A percentile compares a stretch with the other conserved stretches of the same genome.
Conservation (phyloP, 306 rosid genomes). For the Corylus avellana region DNA sequence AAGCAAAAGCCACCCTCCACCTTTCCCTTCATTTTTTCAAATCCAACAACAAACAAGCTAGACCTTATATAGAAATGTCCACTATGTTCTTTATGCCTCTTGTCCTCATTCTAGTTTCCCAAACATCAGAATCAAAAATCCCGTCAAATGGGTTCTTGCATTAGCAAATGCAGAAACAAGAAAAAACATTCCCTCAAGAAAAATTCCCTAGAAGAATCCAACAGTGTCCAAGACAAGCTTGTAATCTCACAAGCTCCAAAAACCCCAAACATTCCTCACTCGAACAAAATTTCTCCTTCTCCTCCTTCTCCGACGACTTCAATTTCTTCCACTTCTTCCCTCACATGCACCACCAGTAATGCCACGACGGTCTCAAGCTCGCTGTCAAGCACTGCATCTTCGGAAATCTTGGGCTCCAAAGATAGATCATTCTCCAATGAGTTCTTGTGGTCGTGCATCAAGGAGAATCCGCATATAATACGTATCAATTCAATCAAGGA, state of each 20-base stretch:
- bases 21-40: conserved; percentile 36
- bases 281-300: conserved; percentile 49
- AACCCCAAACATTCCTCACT: conserved; percentile 14
- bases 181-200: conserved; percentile 44
- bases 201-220: conserved; percentile 5
- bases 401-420: conserved; percentile 43
- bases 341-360: conserved; percentile 34
- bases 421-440: conserved; percentile 73
- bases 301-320: conserved; percentile 69
- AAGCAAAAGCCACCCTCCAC: conserved; percentile 38
- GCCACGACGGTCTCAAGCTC: conserved; percentile 44
- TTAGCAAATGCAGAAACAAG: conserved; percentile 81
- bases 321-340: conserved; percentile 40
- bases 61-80: conserved; percentile 4
- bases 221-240: conserved; percentile 44
- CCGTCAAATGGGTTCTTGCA: conserved; percentile 80
- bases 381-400: conserved; percentile 40
- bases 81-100: background rate
- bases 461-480: conserved; percentile 65
- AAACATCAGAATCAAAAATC: background rate
- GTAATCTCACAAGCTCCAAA: conserved; percentile 49
- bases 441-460: conserved; percentile 60
- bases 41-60: conserved; percentile 21
- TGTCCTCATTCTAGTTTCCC: background rate
- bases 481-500: conserved; percentile 64